Conservation (phyloP, 2,329 filamentous ascomycete species). For the Colletotrichum zoysiae region DNA sequence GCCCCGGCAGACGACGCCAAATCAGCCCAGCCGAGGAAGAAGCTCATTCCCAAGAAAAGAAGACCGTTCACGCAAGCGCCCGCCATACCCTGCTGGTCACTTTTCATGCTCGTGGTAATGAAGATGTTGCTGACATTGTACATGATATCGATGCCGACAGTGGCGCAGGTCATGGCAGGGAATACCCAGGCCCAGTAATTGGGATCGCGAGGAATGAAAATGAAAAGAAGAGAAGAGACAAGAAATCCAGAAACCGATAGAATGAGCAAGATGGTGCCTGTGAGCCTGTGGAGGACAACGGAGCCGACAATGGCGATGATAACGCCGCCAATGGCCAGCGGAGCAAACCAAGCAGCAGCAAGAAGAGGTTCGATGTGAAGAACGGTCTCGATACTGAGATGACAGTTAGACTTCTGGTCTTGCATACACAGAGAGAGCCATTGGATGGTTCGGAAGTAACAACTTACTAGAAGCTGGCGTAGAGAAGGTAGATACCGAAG, state of each 20-base stretch:
- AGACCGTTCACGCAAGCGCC: slow-evolving; percentile 11
- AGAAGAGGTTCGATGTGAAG: not conserved
- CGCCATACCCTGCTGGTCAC: slow-evolving; percentile 4
- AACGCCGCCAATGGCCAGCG: not conserved
- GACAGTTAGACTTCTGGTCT: not conserved
- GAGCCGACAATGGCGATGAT: not conserved
- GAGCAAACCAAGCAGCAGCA: not conserved
- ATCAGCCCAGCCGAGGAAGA: slow-evolving; percentile 16
- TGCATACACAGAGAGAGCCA: not conserved
- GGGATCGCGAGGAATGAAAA: not conserved
- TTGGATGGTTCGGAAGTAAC: not conserved
- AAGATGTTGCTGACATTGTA: slow-evolving; percentile 20
- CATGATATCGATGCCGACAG: slow-evolving; percentile 11
- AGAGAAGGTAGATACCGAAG: not conserved
- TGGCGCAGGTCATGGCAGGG: slow-evolving; percentile 14
- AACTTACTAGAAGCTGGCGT: not conserved
- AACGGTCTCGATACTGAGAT: not conserved
- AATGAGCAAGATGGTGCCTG: not conserved
- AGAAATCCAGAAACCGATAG: not conserved
- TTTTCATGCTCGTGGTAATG: slow-evolving; percentile 18
- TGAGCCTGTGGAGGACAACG: not conserved
- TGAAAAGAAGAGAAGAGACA: not conserved
- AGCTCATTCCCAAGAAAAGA: not conserved
- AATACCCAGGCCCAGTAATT: slow-evolving; percentile 22
- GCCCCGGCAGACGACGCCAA: not conserved